Base-by-base conservation (phyloP, 2,329 filamentous ascomycete genomes). In the Colletotrichum melonis region DNA sequence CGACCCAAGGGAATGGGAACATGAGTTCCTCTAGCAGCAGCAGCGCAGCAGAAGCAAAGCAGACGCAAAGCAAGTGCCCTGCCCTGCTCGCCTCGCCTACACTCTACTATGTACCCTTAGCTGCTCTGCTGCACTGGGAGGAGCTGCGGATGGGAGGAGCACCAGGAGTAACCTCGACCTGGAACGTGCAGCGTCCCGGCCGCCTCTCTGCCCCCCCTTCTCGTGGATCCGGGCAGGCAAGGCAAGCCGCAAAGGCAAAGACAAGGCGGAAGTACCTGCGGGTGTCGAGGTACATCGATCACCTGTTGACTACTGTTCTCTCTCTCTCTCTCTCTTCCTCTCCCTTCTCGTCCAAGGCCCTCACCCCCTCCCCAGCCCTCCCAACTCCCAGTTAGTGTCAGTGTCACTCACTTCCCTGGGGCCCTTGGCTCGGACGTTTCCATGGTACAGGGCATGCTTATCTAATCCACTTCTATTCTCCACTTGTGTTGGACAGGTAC, bases 1-100 rank as follows among this genome's bases (percentile, higher is more conserved):
- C 8, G 57, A 60, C 67, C 67, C 67, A 59, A 28, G 42, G 62
- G 67, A 55, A 28, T 42, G 62, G 67, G 35, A 66, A 60, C 60
- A 58, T 65, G 52, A 69, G 49, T 64, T 64, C 52, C 49, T 64
- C 35, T 28, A 59, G 38, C n/a, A 59, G 55, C 42, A 49, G 19
- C 8, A 49, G 42, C 38, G 14, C 42, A 49, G 42, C 19, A 49
- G 19, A 46, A 16, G 30, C 46, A 32, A 9, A 60, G n/a, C 28
- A 60, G 32, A 60, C 19, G 57, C 22, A 30, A 57, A 60, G 30
- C 57, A 60, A 35, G 57, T 56, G 57, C n/a, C 28, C 56, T 58
- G 56, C 11, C 56, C 16, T 58, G 57, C 22, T 14, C 58, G 60
- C 26, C 49, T 42, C 35, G n/a, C 38, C 30, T 28, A n/a, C 58